Percentiles rank a stretch among this genome's conserved stretches.
Evolutionary conservation across 148 eudicot species (phyloP).

Genomic region (Silene uniflora): DNA sequence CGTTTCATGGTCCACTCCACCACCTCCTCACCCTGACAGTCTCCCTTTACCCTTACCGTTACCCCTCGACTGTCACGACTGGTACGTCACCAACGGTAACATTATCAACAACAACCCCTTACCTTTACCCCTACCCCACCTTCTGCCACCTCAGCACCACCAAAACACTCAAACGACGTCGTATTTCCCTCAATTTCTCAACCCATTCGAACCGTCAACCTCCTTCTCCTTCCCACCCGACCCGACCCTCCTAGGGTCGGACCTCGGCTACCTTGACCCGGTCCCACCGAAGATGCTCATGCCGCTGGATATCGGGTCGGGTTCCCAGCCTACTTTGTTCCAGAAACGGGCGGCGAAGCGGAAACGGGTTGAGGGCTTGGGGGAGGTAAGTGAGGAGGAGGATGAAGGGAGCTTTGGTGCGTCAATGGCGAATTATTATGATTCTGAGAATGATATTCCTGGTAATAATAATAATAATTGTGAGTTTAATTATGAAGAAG

Average conservation of each 20-base stretch:
- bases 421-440: slow-evolving; percentile 34
- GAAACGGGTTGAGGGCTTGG: slow-evolving; percentile 25
- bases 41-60: neutral
- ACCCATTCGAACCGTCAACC: slow-evolving; percentile 21
- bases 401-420: slow-evolving; percentile 31
- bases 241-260: slow-evolving; percentile 17
- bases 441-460: slow-evolving; percentile 32
- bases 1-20: slow-evolving; percentile 32
- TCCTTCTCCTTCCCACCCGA: slow-evolving; percentile 18
- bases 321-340: slow-evolving; percentile 16
- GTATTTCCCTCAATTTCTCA: slow-evolving; percentile 10
- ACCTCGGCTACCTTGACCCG: slow-evolving; percentile 20
- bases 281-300: slow-evolving; percentile 30
- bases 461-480: neutral
- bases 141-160: slow-evolving; percentile 15
- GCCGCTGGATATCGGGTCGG: slow-evolving; percentile 41
- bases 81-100: neutral
- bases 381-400: slow-evolving; percentile 29
- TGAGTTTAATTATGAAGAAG: slow-evolving; percentile 12
- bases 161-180: slow-evolving; percentile 19
- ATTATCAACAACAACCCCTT: too few species aligned
- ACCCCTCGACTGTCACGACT: slow-evolving; percentile 25
- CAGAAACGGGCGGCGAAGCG: slow-evolving; percentile 44
- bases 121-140: neutral
- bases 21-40: slow-evolving; percentile 5